A percentile compares a stretch with the other conserved stretches of the same genome.
phyloP scores from a whole-genome alignment of 768 basidiomycete genomes.

The Mycena polygramma region DNA sequence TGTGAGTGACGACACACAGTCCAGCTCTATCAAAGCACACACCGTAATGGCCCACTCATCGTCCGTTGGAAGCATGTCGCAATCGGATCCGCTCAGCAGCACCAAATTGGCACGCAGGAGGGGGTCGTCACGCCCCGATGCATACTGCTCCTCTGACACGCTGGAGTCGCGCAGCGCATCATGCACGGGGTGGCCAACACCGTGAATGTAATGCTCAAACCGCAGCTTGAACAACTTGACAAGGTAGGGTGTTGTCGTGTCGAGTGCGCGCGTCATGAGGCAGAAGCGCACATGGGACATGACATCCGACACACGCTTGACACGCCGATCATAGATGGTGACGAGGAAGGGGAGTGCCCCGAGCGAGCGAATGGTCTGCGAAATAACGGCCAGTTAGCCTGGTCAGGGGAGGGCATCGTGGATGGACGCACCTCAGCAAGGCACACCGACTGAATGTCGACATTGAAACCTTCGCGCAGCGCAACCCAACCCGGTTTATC shows the following conservation, averaged over 20 bases:
- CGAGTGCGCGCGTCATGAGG: neutral
- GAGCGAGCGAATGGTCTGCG: neutral
- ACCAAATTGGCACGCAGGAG: neutral
- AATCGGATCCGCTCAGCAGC: neutral
- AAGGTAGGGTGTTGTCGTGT: neutral
- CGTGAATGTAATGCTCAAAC: neutral
- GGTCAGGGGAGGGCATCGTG: too few relatives aligned
- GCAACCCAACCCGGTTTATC: too few relatives aligned
- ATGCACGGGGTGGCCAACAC: neutral
- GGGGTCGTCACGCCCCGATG: neutral
- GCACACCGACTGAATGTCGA: too few relatives aligned
- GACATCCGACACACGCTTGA: neutral
- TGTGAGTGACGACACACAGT: too few relatives aligned
- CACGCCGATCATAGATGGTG: neutral
- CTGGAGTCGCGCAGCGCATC: neutral
- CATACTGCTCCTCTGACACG: neutral
- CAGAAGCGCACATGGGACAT: neutral
- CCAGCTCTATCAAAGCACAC: too few relatives aligned
- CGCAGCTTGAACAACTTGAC: neutral
- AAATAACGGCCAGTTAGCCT: too few relatives aligned
- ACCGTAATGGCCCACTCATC: neutral
- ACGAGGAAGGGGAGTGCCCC: neutral
- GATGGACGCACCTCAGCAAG: too few relatives aligned
- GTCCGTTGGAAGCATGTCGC: neutral
- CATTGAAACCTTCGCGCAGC: too few relatives aligned